These are phyloP conservation scores for Fusarium fracticaudum DNA, from an alignment of 2,329 filamentous ascomycete genomes.

Conservation along the genomic window DNA sequence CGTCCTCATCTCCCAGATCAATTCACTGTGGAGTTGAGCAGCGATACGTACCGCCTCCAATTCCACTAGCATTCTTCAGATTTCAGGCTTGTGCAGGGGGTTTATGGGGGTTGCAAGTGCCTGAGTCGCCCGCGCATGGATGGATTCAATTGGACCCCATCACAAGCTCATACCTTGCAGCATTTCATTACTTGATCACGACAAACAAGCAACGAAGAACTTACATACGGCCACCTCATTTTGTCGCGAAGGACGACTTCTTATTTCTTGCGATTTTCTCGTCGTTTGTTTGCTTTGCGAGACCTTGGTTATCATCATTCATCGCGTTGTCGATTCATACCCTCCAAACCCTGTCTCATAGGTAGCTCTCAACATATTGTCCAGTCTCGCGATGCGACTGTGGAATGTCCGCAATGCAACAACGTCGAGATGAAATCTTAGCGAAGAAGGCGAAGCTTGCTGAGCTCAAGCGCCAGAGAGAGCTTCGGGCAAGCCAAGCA, in stretches of 20 bases:
- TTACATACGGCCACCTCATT: conserved; percentile 3
- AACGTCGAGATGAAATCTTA: conserved; percentile 94
- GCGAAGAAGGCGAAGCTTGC: conserved; percentile 97
- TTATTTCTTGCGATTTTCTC: not conserved
- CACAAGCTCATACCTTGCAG: conserved; percentile 24
- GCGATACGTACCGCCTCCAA: conserved; percentile 1
- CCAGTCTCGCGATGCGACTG: conserved; percentile 59
- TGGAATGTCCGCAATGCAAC: conserved; percentile 66
- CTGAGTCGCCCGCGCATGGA: conserved; percentile 20
- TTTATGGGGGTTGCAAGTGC: conserved; percentile 10
- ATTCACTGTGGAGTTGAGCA: conserved; percentile 9
- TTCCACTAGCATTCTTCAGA: conserved; percentile 11
- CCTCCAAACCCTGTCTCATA: conserved; percentile 6
- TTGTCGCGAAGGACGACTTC: not conserved
- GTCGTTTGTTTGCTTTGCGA: not conserved
- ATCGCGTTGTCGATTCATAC: not conserved
- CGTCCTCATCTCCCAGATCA: not conserved
- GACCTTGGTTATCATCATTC: not conserved
- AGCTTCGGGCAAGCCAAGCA: conserved; percentile 81
- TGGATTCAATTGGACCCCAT: conserved; percentile 29
- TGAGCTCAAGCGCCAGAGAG: conserved; percentile 92
- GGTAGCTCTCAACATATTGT: conserved; percentile 34
- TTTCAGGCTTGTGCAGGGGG: conserved; percentile 19
- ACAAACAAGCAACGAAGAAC: conserved; percentile 16
- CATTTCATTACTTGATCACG: conserved; percentile 21